phyloP scores from a whole-genome alignment of 768 basidiomycete genomes.

The Tulasnella sp. region DNA sequence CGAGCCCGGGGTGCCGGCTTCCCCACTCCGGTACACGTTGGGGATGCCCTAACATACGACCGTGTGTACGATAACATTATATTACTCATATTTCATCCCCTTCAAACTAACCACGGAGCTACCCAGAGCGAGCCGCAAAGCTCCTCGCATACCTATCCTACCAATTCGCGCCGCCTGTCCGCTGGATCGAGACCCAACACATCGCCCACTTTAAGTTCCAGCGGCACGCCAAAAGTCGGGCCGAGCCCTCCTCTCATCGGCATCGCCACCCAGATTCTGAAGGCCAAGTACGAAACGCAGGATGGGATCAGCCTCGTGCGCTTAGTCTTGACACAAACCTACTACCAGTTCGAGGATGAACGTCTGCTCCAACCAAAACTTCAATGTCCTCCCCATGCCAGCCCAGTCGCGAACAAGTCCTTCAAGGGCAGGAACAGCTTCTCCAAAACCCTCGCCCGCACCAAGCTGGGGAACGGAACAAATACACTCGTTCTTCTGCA shows the following conservation, averaged over 20 bases:
- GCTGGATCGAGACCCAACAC: conserved; percentile 99
- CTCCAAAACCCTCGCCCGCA: conserved; percentile 89
- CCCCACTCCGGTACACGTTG: no score
- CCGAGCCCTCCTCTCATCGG: conserved; percentile 92
- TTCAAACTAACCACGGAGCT: no score
- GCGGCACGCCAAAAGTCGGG: conserved; percentile 89
- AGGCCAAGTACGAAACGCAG: conserved; percentile 88
- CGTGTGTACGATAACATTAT: no score
- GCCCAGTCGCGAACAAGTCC: conserved; percentile 53
- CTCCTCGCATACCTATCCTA: no score
- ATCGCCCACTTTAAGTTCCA: conserved; percentile 89
- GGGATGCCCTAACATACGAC: no score
- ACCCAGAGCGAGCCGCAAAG: conserved; percentile 46
- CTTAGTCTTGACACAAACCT: conserved; percentile 91
- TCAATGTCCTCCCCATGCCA: no score
- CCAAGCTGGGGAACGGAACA: conserved; percentile 68
- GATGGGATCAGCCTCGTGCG: conserved; percentile 81
- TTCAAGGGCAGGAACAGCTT: conserved; percentile 98
- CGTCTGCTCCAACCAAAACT: no score
- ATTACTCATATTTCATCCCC: no score
- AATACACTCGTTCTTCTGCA: no score
- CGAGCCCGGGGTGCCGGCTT: no score
- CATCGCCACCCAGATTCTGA: conserved; percentile 87
- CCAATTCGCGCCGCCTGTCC: conserved; percentile 81
- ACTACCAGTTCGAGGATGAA: conserved; percentile 62